phyloP scores from a whole-genome alignment of 768 basidiomycete genomes.

The Hemileccinum impolitum region DNA sequence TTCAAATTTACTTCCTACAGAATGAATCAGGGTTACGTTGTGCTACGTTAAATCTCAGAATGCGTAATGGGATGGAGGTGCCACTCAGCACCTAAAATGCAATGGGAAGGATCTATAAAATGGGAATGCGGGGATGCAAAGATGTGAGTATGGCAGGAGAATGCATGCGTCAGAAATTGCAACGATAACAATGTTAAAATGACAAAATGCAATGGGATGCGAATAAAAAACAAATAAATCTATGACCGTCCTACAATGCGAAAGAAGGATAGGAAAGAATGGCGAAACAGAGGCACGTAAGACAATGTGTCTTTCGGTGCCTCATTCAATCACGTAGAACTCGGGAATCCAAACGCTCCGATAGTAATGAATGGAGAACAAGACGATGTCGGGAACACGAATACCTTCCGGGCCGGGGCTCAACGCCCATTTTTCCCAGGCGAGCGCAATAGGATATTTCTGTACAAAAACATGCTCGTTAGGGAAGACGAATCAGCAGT shows the following conservation, averaged over 20 bases:
- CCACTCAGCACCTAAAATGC: too few species aligned
- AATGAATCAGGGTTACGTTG: too few species aligned
- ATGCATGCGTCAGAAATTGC: too few species aligned
- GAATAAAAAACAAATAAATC: constrained; percentile 10
- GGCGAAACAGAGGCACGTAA: neutral
- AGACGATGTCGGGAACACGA: constrained; percentile 12
- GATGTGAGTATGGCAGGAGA: too few species aligned
- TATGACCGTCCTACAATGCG: neutral
- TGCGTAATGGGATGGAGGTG: too few species aligned
- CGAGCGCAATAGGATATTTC: constrained; percentile 10
- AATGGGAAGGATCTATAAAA: too few species aligned
- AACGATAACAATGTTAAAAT: too few species aligned
- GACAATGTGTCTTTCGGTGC: neutral
- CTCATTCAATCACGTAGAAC: constrained; percentile 25
- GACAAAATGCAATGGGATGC: neutral
- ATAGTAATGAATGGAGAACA: constrained; percentile 28
- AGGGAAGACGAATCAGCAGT: neutral
- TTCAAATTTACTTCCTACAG: too few species aligned
- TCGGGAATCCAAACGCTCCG: constrained; percentile 28
- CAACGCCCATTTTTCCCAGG: constrained; percentile 20
- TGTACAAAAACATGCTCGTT: neutral
- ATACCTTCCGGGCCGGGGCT: constrained; percentile 14
- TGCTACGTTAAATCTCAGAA: too few species aligned
- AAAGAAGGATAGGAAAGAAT: neutral
- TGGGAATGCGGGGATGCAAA: too few species aligned